Conservation (phyloP, 352 stramenopile species). For the Pythium biforme region DNA sequence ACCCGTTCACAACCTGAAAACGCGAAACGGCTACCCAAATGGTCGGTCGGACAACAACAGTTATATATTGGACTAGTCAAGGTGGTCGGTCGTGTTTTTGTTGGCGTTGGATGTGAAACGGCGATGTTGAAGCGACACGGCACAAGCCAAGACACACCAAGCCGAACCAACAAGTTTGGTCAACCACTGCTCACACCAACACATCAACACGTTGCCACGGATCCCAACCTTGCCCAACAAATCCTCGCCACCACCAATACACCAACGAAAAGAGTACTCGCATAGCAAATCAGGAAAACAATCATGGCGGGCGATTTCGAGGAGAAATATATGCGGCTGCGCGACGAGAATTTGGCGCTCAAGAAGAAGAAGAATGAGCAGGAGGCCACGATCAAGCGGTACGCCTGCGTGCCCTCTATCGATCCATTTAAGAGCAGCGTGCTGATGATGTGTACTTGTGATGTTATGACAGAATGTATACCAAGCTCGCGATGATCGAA, state of each 20-base stretch:
- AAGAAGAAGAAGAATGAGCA: constrained; percentile 93
- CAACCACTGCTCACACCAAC: neutral
- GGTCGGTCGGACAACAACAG: constrained; percentile 21
- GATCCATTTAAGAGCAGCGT: neutral
- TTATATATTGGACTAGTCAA: neutral
- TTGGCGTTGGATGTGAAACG: neutral
- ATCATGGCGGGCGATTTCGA: constrained; percentile 67
- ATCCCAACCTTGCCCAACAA: neutral
- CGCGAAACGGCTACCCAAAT: constrained; percentile 8
- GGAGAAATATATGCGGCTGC: constrained; percentile 81
- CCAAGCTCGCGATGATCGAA: constrained; percentile 88
- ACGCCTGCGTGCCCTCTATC: neutral
- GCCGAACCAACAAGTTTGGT: neutral
- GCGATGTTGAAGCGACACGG: constrained; percentile 1
- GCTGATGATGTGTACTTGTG: neutral
- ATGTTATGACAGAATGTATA: constrained; percentile 68
- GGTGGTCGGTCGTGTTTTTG: constrained; percentile 18
- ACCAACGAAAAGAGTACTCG: too few relatives aligned
- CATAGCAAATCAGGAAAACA: neutral
- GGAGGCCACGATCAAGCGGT: constrained; percentile 87
- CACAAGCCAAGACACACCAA: neutral
- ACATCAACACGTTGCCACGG: neutral
- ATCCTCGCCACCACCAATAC: neutral
- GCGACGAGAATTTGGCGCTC: constrained; percentile 82
- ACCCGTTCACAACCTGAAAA: neutral